Conservation (phyloP, 2,329 filamentous ascomycete genomes). For the Cordyceps farinosa region DNA sequence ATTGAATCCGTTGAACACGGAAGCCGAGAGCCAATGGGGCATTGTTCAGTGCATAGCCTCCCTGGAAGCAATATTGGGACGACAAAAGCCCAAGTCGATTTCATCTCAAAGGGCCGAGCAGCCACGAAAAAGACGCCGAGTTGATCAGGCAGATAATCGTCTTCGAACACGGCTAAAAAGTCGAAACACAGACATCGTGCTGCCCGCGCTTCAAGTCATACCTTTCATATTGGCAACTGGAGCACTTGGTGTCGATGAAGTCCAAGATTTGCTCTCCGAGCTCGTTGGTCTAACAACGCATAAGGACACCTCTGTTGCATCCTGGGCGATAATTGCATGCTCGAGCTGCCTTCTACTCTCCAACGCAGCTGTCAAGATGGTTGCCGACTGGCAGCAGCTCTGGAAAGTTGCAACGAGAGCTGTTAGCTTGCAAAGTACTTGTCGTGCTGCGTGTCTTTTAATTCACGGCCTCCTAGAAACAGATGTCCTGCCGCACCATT, state of each 20-base stretch:
- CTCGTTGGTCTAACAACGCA: conserved; percentile 61
- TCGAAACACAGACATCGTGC: conserved; percentile 40
- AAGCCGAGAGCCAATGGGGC: conserved; percentile 59
- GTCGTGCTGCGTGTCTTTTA: conserved; percentile 72
- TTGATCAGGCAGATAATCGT: conserved; percentile 41
- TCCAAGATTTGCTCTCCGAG: conserved; percentile 53
- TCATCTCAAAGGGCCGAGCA: conserved; percentile 35
- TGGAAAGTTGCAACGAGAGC: conserved; percentile 74
- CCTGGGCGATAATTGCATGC: conserved; percentile 83
- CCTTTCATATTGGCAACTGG: conserved; percentile 52
- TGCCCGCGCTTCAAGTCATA: conserved; percentile 54
- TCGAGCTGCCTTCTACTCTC: conserved; percentile 45
- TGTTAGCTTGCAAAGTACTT: conserved; percentile 65
- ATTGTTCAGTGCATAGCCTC: conserved; percentile 56
- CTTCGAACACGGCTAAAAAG: conserved; percentile 48
- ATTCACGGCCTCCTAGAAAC: conserved; percentile 65
- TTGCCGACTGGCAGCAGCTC: conserved; percentile 61
- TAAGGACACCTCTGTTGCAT: conserved; percentile 63
- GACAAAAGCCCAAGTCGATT: conserved; percentile 22
- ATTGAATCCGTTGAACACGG: conserved; percentile 49
- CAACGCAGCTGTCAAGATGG: conserved; percentile 33
- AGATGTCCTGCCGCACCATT: conserved; percentile 63
- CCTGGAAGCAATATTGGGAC: conserved; percentile 48
- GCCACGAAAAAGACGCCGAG: conserved; percentile 50
- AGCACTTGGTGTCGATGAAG: conserved; percentile 46